A percentile compares a stretch with the other conserved stretches of the same genome.
Conservation (phyloP, 2,329 filamentous ascomycete genomes). For the Fusarium begoniae region DNA sequence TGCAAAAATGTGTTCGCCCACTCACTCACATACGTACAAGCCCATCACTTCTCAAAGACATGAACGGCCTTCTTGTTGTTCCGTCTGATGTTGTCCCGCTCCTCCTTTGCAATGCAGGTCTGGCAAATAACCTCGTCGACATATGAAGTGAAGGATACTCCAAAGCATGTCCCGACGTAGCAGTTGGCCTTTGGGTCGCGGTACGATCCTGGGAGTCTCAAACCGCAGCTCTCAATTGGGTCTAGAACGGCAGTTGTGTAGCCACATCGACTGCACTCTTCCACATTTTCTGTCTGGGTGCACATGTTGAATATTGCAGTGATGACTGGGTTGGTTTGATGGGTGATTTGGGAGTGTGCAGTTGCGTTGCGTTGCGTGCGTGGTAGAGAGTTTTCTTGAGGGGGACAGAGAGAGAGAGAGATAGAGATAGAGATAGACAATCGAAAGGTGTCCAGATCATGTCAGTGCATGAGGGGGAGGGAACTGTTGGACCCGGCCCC, state of each 20-base stretch:
- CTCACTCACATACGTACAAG: no score
- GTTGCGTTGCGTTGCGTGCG: not conserved
- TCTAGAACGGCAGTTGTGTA: not conserved
- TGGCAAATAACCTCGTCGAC: conserved; percentile 14
- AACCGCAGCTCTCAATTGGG: conserved; percentile 21
- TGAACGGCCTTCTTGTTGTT: not conserved
- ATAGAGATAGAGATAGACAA: not conserved
- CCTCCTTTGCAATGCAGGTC: conserved; percentile 1
- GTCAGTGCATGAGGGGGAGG: conserved; percentile 11
- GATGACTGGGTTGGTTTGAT: not conserved
- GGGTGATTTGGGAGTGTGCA: not conserved
- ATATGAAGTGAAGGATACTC: conserved; percentile 28
- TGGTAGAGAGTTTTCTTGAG: not conserved
- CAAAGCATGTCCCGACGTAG: conserved; percentile 17
- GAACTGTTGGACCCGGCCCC: not conserved
- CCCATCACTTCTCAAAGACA: not conserved
- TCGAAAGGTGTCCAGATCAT: not conserved
- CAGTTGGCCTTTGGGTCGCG: conserved; percentile 11
- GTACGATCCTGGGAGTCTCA: conserved; percentile 15
- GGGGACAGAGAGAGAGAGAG: not conserved
- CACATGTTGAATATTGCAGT: conserved; percentile 17
- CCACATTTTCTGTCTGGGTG: conserved; percentile 25
- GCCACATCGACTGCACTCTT: conserved; percentile 26
- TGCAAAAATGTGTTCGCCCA: not conserved
- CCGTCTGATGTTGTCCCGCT: conserved; percentile 3